Evolutionary conservation across 1,284 basidiomycete genomes (phyloP), one percentile per base, ranked within the genome.

Genomic region (Moesziomyces parantarcticus): DNA sequence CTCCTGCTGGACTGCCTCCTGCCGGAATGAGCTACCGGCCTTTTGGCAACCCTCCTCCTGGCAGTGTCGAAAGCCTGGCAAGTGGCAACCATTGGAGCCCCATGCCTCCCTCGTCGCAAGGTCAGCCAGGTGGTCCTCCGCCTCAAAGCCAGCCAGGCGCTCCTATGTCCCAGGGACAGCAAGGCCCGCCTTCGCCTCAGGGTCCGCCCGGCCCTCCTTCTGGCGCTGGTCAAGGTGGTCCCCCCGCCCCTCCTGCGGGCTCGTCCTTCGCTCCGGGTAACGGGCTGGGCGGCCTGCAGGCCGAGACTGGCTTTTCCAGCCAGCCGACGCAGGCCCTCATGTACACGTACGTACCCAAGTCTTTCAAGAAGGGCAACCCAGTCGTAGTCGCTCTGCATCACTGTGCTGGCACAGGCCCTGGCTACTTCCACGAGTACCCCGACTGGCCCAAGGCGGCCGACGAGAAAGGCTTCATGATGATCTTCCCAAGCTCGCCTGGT

Each of bases 341-440:
- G 61, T 65, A 65, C 40, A 57, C 58, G 6, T 70, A 65, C 43
- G 58, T 65, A 0, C 67, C 67, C 20, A 41, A 47, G n/a, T 42
- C 58, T 5, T 70, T 60, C 61, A 57, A 61, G 53, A 58, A 64
- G 10, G 67, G 62, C 18, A 58, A 58, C 36, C 58, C 67, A 1
- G 29, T 70, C 7, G 47, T 70, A 3, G 29, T 70, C 8, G 58
- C 51, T 7, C 46, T 70, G 3, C 67, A 70, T 43, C 55, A 60
- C 43, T 70, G 67, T n/a, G 61, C 20, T 3, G 67, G 67, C 0
- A 43, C 52, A 7, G 67, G n/a, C 3, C 45, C 44, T 1, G 47
- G 41, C 22, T 65, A 60, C 43, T 65, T 61, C 41, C 14, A 26
- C 21, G 53, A 60, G 36, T 34, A 50, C 21, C 43, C 43, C 1